Evolutionary conservation across 1,139 yeast species (phyloP).

Genomic region (Lodderomyces theae): DNA sequence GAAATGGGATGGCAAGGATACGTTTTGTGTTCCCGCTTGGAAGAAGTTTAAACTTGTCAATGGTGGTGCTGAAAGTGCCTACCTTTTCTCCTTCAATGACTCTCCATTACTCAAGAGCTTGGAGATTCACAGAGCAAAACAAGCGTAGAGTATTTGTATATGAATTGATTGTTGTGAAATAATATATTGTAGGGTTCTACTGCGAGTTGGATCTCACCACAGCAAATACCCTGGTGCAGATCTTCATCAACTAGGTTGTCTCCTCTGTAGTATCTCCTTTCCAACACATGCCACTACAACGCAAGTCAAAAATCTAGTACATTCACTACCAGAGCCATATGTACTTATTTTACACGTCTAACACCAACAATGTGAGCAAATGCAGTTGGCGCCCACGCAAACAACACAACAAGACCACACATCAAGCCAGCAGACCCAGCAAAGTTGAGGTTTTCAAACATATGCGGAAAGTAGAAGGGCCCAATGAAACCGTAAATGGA

Average conservation of each 20-base stretch:
- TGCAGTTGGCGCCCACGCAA: conserved; percentile 11
- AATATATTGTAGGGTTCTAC: too few species aligned
- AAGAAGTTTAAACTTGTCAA: background rate
- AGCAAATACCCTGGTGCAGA: too few species aligned
- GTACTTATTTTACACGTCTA: conserved; percentile 3
- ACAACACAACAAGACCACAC: conserved; percentile 14
- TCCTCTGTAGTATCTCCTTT: too few species aligned
- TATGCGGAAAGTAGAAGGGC: conserved; percentile 26
- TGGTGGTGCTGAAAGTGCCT: background rate
- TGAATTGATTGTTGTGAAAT: too few species aligned
- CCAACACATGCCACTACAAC: too few species aligned
- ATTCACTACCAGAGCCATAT: background rate
- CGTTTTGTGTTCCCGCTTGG: conserved; percentile 1
- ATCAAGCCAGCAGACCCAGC: conserved; percentile 17
- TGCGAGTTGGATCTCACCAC: too few species aligned
- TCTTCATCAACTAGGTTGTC: background rate
- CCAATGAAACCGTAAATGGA: conserved; percentile 22
- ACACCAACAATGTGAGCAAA: conserved; percentile 13
- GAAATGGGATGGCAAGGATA: conserved; percentile 1
- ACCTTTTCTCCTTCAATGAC: background rate
- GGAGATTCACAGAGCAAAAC: background rate
- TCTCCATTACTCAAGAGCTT: background rate
- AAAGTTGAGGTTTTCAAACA: conserved; percentile 19
- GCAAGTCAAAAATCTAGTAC: too few species aligned
- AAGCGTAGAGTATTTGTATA: too few species aligned